Conservation (phyloP, 2,329 filamentous ascomycete species). For the Fusarium metavorans region DNA sequence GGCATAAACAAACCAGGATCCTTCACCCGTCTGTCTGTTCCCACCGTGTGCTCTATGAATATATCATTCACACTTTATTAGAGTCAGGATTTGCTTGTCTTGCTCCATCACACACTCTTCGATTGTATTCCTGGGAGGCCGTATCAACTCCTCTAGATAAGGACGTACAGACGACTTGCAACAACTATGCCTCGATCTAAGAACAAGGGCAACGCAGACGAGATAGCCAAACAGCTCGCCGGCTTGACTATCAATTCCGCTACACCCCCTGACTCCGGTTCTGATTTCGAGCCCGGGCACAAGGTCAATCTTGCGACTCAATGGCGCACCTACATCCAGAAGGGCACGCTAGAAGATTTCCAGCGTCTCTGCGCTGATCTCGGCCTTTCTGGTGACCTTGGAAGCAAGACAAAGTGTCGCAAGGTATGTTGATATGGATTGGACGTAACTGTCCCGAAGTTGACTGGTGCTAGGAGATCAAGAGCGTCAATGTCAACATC, state of each 20-base stretch:
- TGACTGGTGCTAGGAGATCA: conserved; percentile 53
- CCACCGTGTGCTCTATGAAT: background rate
- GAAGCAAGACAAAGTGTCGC: conserved; percentile 59
- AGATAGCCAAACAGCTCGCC: background rate
- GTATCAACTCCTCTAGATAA: background rate
- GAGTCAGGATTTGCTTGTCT: background rate
- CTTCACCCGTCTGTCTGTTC: background rate
- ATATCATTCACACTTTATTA: background rate
- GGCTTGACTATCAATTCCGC: background rate
- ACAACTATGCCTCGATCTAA: background rate
- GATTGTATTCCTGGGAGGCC: background rate
- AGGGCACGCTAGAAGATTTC: conserved; percentile 55
- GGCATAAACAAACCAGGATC: too few relatives aligned
- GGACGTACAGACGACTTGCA: background rate
- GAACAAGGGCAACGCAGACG: background rate
- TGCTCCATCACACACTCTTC: background rate
- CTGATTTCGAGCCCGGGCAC: background rate
- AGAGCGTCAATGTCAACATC: conserved; percentile 61
- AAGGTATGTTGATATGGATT: conserved; percentile 49
- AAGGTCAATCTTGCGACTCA: background rate
- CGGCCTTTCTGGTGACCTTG: conserved; percentile 51
- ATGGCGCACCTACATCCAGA: conserved; percentile 45
- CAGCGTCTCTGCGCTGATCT: conserved; percentile 59
- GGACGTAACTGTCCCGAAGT: background rate
- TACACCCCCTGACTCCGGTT: background rate